These are phyloP conservation scores for Harringtonia lauricola DNA, from an alignment of 2,329 filamentous ascomycete genomes.

Conservation along the genomic window DNA sequence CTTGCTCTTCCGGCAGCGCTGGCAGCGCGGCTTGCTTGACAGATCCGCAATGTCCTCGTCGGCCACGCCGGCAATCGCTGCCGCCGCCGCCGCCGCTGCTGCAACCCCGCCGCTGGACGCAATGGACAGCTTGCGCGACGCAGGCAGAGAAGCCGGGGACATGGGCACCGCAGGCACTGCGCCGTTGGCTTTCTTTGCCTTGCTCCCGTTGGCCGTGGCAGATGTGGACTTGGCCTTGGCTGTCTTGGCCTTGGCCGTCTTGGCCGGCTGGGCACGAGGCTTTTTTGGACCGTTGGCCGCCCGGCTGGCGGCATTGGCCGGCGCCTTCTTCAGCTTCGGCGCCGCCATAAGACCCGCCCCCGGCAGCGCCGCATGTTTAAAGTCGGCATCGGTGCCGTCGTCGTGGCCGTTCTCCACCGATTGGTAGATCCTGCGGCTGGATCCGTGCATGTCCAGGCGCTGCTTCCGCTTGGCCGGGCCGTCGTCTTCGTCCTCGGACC, in stretches of 20 bases:
- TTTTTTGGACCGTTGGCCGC: slow-evolving; percentile 27
- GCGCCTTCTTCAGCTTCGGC: slow-evolving; percentile 28
- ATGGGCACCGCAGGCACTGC: slow-evolving; percentile 27
- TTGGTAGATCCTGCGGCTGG: slow-evolving; percentile 35
- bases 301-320: slow-evolving; percentile 24
- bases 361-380: slow-evolving; percentile 31
- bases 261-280: slow-evolving; percentile 22
- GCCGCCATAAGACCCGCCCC: slow-evolving; percentile 19
- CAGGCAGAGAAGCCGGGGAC: slow-evolving; percentile 55
- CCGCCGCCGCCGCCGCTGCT: slow-evolving; percentile 17
- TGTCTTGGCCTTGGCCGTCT: slow-evolving; percentile 37
- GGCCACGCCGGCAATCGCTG: slow-evolving; percentile 29
- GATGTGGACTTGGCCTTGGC: slow-evolving; percentile 38
- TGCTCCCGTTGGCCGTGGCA: slow-evolving; percentile 30
- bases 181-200: slow-evolving; percentile 29
- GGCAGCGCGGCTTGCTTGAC: slow-evolving; percentile 91
- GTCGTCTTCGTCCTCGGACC: slow-evolving; percentile 47
- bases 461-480: slow-evolving; percentile 44
- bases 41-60: slow-evolving; percentile 89
- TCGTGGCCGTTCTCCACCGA: slow-evolving; percentile 33
- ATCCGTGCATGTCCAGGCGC: slow-evolving; percentile 35
- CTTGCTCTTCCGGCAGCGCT: slow-evolving; percentile 98
- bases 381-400: slow-evolving; percentile 51
- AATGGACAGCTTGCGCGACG: slow-evolving; percentile 66
- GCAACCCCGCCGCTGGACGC: slow-evolving; percentile 42